Percentiles rank a stretch among this genome's conserved stretches.
These are phyloP conservation scores for Dictyostelium citrinum DNA, from an alignment of 78 protist species.

Conservation along the genomic window DNA sequence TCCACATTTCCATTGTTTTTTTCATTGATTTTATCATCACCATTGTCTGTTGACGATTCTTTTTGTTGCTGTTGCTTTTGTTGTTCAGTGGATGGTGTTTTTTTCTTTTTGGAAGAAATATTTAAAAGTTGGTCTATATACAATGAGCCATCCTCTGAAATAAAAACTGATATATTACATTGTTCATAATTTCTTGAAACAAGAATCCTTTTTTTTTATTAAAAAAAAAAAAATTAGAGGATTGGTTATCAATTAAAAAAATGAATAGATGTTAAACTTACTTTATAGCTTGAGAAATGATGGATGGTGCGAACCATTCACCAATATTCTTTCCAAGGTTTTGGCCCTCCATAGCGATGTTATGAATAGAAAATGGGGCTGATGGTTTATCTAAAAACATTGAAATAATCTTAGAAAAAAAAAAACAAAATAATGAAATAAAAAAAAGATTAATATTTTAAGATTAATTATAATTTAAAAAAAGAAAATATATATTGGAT, in stretches of 20 bases:
- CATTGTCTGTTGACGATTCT: not conserved
- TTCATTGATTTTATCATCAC: not conserved
- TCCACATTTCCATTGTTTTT: conserved; percentile 11
- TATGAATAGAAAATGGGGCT: conserved; percentile 82
- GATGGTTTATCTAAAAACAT: conserved; percentile 78
- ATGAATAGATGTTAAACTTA: not conserved
- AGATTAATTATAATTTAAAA: too few species aligned
- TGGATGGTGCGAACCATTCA: conserved; percentile 88
- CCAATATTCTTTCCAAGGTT: conserved; percentile 77
- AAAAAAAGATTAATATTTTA: too few species aligned
- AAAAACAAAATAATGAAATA: not conserved
- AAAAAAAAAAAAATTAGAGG: not conserved
- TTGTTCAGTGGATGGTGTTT: not conserved
- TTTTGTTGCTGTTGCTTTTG: not conserved
- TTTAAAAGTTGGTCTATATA: conserved; percentile 70
- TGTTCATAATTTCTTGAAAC: conserved; percentile 1
- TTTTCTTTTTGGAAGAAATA: conserved; percentile 25
- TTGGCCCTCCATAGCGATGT: conserved; percentile 71
- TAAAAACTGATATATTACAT: conserved; percentile 62
- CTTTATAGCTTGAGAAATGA: conserved; percentile 63
- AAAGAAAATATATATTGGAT: not conserved
- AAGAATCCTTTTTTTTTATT: not conserved
- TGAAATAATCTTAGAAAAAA: conserved; percentile 37
- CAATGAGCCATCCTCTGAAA: conserved; percentile 75
- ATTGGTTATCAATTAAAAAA: too few species aligned